These are phyloP conservation scores for Epichloe gansuensis DNA, from an alignment of 2,329 filamentous ascomycete genomes.

Conservation along the genomic window DNA sequence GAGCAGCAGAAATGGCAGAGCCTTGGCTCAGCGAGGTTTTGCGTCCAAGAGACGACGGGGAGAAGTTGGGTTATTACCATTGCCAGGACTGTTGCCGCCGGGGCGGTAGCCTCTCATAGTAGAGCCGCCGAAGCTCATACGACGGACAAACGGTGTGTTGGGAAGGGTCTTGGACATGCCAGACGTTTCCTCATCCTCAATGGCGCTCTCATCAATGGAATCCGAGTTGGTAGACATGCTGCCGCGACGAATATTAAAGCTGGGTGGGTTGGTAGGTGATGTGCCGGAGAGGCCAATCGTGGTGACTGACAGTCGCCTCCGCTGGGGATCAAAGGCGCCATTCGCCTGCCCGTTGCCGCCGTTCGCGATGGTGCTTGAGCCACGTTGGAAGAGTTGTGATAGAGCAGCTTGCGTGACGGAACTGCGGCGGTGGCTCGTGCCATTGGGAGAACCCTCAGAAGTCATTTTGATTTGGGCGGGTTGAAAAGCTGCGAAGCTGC, in stretches of 20 bases:
- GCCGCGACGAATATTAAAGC: constrained; percentile 45
- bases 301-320: constrained; percentile 61
- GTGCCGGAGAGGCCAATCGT: constrained; percentile 63
- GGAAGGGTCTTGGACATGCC: constrained; percentile 44
- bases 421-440: constrained; percentile 37
- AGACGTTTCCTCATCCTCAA: constrained; percentile 55
- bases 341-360: constrained; percentile 26
- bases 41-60: constrained; percentile 24
- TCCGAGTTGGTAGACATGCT: constrained; percentile 60
- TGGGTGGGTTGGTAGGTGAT: constrained; percentile 45
- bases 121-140: constrained; percentile 82
- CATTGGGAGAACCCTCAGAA: constrained; percentile 23
- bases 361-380: constrained; percentile 33
- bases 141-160: constrained; percentile 64
- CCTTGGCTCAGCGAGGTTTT: constrained; percentile 18
- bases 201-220: constrained; percentile 58
- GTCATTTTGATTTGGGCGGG: constrained; percentile 18
- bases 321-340: constrained; percentile 41
- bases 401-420: constrained; percentile 46
- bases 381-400: constrained; percentile 46
- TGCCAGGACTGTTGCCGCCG: constrained; percentile 45
- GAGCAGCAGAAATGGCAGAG: constrained; percentile 21
- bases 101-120: constrained; percentile 48
- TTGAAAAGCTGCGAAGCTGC: background rate
- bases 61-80: constrained; percentile 44